A percentile compares a stretch with the other conserved stretches of the same genome.
phyloP scores from a whole-genome alignment of 805 yeast genomes.

The Kodamaea jinghongensis region DNA sequence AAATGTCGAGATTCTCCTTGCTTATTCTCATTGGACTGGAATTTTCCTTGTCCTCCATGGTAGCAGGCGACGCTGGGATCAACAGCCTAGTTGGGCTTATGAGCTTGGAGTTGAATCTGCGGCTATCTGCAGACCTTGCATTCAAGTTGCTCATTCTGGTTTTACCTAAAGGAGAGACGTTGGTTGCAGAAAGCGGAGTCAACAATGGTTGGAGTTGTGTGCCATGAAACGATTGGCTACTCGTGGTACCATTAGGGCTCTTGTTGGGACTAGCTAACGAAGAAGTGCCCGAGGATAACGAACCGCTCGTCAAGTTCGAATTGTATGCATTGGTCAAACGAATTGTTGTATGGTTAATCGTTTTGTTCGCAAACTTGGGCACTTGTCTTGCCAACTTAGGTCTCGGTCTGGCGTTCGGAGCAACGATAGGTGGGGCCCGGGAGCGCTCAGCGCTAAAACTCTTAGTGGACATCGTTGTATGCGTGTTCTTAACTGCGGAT shows the following conservation, averaged over 20 bases:
- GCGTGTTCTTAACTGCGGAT: slow-evolving; percentile 1
- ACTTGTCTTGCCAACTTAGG: neutral
- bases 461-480: neutral
- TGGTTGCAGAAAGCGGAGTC: neutral
- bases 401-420: neutral
- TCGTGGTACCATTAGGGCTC: neutral
- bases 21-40: neutral
- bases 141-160: neutral
- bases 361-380: too few relatives aligned
- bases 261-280: slow-evolving; percentile 1
- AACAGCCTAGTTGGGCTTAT: neutral
- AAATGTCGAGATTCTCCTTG: slow-evolving; percentile 1
- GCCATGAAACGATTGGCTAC: neutral
- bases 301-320: slow-evolving; percentile 1
- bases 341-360: neutral
- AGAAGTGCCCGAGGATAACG: neutral
- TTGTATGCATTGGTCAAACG: slow-evolving; percentile 1
- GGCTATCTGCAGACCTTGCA: neutral
- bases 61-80: neutral
- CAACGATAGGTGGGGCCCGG: neutral
- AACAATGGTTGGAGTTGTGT: slow-evolving; percentile 3
- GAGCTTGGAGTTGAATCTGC: neutral
- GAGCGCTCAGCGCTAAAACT: neutral
- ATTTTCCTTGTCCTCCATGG: slow-evolving; percentile 3
- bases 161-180: slow-evolving; percentile 1